These are phyloP conservation scores for Pleurotus tuoliensis DNA, from an alignment of 768 basidiomycete genomes.

Conservation along the genomic window DNA sequence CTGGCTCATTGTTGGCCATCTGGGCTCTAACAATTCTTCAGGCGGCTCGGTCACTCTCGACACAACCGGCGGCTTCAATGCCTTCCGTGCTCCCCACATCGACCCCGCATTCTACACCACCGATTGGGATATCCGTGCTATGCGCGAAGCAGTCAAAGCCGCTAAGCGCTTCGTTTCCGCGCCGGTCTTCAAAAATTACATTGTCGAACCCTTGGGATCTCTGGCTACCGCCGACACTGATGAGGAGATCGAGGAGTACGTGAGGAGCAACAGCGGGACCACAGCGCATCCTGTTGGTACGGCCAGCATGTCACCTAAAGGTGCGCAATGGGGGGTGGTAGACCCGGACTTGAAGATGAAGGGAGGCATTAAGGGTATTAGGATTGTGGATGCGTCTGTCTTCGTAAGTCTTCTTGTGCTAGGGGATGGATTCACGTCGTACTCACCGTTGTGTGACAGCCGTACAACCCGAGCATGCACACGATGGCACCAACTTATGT, in stretches of 20 bases:
- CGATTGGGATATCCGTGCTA: slow-evolving; percentile 17
- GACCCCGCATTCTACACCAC: slow-evolving; percentile 37
- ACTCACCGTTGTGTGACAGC: not conserved
- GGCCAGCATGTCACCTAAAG: slow-evolving; percentile 25
- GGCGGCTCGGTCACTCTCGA: not conserved
- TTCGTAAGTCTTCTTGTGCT: slow-evolving; percentile 21
- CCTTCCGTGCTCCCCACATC: slow-evolving; percentile 29
- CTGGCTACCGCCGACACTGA: slow-evolving; percentile 23
- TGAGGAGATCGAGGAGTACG: slow-evolving; percentile 18
- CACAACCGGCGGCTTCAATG: not conserved
- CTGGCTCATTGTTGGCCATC: not conserved
- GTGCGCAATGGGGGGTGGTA: slow-evolving; percentile 27
- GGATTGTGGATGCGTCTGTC: slow-evolving; percentile 36
- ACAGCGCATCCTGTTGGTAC: slow-evolving; percentile 25
- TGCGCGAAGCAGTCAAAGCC: slow-evolving; percentile 20
- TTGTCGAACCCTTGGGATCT: slow-evolving; percentile 14
- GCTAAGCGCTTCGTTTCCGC: slow-evolving; percentile 19
- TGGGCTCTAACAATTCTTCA: not conserved
- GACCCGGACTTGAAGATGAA: slow-evolving; percentile 31
- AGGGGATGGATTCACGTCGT: not conserved
- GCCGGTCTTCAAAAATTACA: slow-evolving; percentile 22
- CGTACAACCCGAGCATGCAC: not conserved
- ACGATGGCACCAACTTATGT: not conserved
- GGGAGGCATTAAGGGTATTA: slow-evolving; percentile 22
- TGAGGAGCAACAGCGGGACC: slow-evolving; percentile 14